These are phyloP conservation scores for Kodamaea kakaduensis DNA, from an alignment of 805 yeast genomes.

Conservation along the genomic window DNA sequence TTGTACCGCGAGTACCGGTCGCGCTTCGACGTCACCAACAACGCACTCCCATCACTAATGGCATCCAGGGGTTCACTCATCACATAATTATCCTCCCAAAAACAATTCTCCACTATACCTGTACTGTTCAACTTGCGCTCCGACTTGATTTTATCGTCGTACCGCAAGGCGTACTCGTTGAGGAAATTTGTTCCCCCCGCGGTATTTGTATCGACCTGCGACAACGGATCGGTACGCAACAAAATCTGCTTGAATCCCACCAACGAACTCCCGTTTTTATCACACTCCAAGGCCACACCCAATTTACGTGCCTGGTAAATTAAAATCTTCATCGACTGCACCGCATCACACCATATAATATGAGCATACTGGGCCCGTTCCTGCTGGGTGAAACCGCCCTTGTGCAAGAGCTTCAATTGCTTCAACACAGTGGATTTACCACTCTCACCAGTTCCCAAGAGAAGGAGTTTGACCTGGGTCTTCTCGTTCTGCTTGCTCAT, in stretches of 20 bases:
- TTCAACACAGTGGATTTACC: slow-evolving; percentile 92
- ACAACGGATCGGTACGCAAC: slow-evolving; percentile 54
- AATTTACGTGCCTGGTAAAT: slow-evolving; percentile 71
- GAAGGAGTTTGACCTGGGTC: slow-evolving; percentile 62
- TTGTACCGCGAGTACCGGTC: slow-evolving; percentile 33
- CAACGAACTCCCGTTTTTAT: slow-evolving; percentile 42
- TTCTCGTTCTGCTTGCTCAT: slow-evolving; percentile 48
- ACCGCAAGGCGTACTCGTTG: slow-evolving; percentile 60
- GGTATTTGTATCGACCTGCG: slow-evolving; percentile 56
- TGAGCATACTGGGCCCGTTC: slow-evolving; percentile 80
- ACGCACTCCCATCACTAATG: not conserved
- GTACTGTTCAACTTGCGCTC: slow-evolving; percentile 53
- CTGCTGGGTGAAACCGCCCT: slow-evolving; percentile 74
- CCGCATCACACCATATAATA: slow-evolving; percentile 89
- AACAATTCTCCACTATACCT: slow-evolving; percentile 33
- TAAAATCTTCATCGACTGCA: slow-evolving; percentile 73
- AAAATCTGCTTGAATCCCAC: slow-evolving; percentile 46
- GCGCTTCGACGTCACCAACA: not conserved
- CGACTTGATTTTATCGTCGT: slow-evolving; percentile 51
- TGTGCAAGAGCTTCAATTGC: slow-evolving; percentile 81
- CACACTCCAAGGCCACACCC: slow-evolving; percentile 64
- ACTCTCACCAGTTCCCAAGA: slow-evolving; percentile 93
- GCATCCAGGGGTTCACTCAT: slow-evolving; percentile 4
- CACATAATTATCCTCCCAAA: slow-evolving; percentile 17
- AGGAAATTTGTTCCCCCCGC: slow-evolving; percentile 66